Evolutionary conservation across 2,329 filamentous ascomycete species (phyloP).

Genomic region (Alternaria consortialis): DNA sequence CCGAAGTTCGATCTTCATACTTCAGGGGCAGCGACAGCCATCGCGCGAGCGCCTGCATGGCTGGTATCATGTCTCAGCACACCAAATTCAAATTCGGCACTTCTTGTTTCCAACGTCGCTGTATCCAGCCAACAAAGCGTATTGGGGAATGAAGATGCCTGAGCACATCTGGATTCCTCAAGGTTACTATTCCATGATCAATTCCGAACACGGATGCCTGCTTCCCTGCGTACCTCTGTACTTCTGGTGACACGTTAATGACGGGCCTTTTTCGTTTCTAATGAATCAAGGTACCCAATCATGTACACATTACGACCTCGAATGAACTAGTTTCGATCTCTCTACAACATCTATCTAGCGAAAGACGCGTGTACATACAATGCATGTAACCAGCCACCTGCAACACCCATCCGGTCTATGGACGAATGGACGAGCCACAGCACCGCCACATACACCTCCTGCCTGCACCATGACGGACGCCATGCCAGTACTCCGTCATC

Average conservation of each 20-base stretch:
- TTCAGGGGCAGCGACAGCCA: background rate
- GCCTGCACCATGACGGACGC: slow-evolving; percentile 4
- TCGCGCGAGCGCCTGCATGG: background rate
- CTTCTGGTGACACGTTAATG: background rate
- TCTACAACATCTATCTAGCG: background rate
- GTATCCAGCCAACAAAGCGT: background rate
- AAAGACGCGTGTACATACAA: slow-evolving; percentile 4
- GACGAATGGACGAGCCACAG: background rate
- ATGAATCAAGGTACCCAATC: background rate
- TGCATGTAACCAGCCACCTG: background rate
- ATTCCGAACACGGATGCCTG: background rate
- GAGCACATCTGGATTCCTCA: background rate
- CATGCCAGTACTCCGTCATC: background rate
- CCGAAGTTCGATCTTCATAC: background rate
- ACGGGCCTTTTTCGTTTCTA: background rate
- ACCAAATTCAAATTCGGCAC: background rate
- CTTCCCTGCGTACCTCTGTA: background rate
- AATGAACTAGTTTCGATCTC: background rate
- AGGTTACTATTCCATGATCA: background rate
- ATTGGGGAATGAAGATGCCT: background rate
- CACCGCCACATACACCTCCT: slow-evolving; percentile 9
- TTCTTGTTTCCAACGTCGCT: background rate
- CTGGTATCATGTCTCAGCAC: background rate
- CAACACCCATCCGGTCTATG: background rate
- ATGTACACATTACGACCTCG: background rate